phyloP scores from a whole-genome alignment of 257 asterid species.

The Scutellaria minor region DNA sequence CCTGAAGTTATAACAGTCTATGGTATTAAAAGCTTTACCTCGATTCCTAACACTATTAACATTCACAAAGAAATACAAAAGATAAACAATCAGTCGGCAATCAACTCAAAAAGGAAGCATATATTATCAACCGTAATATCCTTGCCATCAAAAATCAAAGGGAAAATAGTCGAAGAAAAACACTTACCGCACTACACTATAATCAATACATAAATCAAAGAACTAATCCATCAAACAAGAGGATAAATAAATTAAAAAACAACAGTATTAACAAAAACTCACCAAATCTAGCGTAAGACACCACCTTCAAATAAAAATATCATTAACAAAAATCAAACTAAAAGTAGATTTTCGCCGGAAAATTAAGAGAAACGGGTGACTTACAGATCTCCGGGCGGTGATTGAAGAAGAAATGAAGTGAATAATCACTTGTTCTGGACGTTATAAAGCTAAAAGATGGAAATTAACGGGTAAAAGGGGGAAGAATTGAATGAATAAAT shows the following conservation, averaged over 20 bases:
- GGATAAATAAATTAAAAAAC: not conserved
- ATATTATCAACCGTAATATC: not conserved
- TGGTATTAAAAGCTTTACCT: not conserved
- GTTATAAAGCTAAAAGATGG: constrained; percentile 26
- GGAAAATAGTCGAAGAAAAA: not conserved
- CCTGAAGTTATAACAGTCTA: too few species aligned
- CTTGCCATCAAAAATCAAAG: not conserved
- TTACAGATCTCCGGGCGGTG: constrained; percentile 29
- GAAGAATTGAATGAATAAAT: constrained; percentile 5
- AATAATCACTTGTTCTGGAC: not conserved
- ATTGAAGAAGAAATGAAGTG: constrained; percentile 1
- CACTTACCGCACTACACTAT: not conserved
- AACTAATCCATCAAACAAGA: constrained; percentile 1
- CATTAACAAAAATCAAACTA: not conserved
- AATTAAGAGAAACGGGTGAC: not conserved
- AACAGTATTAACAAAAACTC: constrained; percentile 1
- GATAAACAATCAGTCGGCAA: not conserved
- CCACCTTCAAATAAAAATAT: not conserved
- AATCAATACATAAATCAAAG: constrained; percentile 18
- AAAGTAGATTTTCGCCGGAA: not conserved
- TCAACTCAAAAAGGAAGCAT: not conserved
- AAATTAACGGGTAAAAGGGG: constrained; percentile 16
- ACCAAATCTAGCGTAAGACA: not conserved
- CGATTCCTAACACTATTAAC: not conserved
- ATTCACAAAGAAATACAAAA: not conserved